Conservation (phyloP, 495 filamentous ascomycete species). For the Penicillium nucicola region DNA sequence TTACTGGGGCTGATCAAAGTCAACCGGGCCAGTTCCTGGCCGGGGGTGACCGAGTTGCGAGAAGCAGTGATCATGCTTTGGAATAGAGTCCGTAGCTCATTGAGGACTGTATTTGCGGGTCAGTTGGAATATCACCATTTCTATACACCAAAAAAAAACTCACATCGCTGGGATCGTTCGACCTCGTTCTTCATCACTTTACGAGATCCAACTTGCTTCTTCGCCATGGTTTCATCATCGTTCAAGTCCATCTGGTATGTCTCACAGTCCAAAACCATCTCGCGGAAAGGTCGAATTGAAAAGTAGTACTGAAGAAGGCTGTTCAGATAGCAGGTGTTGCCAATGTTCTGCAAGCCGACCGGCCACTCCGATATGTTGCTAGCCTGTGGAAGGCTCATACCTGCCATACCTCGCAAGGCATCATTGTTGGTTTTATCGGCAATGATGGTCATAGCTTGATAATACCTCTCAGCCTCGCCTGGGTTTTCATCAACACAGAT, state of each 20-base stretch:
- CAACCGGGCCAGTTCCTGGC: conserved; percentile 76
- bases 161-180: conserved; percentile 67
- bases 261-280: conserved; percentile 75
- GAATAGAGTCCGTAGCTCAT: conserved; percentile 72
- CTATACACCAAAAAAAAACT: conserved; percentile 30
- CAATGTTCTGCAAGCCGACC: conserved; percentile 85
- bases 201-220: conserved; percentile 64
- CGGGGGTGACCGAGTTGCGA: conserved; percentile 57
- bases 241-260: conserved; percentile 61
- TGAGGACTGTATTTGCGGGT: conserved; percentile 51
- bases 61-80: conserved; percentile 60
- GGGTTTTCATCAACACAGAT: conserved; percentile 49
- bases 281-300: conserved; percentile 75
- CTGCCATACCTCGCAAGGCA: conserved; percentile 36
- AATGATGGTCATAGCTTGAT: conserved; percentile 48
- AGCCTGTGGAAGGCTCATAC: conserved; percentile 29
- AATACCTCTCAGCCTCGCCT: conserved; percentile 43
- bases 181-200: conserved; percentile 60
- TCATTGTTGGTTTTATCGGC: conserved; percentile 47
- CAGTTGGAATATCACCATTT: neutral
- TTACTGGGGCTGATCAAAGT: conserved; percentile 64
- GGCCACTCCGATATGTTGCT: conserved; percentile 54
- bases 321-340: conserved; percentile 97
- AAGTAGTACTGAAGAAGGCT: conserved; percentile 96
- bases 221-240: conserved; percentile 50